These are phyloP conservation scores for Acephala macrosclerotiorum DNA, from an alignment of 2,329 filamentous ascomycete genomes.

Conservation along the genomic window DNA sequence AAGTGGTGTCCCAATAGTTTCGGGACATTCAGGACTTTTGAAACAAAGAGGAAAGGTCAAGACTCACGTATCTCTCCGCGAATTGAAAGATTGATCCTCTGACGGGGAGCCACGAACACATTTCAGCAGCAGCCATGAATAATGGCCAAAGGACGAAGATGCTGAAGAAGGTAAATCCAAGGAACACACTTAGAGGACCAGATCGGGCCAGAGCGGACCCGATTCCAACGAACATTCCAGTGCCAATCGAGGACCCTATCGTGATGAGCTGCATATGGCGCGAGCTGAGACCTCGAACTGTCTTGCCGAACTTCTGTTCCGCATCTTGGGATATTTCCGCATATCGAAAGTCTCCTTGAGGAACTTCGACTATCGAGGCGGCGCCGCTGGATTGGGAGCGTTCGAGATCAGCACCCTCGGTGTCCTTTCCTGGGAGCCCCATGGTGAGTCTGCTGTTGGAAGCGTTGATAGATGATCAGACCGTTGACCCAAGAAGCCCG, in stretches of 20 bases:
- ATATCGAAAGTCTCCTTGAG: no score
- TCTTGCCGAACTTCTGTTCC: slow-evolving; percentile 12
- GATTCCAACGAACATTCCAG: slow-evolving; percentile 54
- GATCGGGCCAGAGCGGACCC: slow-evolving; percentile 57
- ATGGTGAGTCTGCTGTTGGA: no score
- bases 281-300: slow-evolving; percentile 38
- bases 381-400: no score
- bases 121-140: slow-evolving; percentile 54
- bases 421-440: no score
- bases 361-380: no score
- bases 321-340: no score
- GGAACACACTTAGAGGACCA: slow-evolving; percentile 55
- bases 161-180: slow-evolving; percentile 47
- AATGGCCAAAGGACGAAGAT: slow-evolving; percentile 46
- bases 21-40: no score
- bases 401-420: no score
- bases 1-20: no score
- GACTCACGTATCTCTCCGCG: slow-evolving; percentile 55
- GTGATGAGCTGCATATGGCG: slow-evolving; percentile 34
- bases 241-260: slow-evolving; percentile 50
- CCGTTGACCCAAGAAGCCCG: no score
- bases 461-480: no score
- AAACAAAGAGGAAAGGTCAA: no score
- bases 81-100: slow-evolving; percentile 57
- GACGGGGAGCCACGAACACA: slow-evolving; percentile 55